Evolutionary conservation across 1,284 basidiomycete species (phyloP), one percentile per base, ranked within the genome.

Genomic region (Austropuccinia psidii): DNA sequence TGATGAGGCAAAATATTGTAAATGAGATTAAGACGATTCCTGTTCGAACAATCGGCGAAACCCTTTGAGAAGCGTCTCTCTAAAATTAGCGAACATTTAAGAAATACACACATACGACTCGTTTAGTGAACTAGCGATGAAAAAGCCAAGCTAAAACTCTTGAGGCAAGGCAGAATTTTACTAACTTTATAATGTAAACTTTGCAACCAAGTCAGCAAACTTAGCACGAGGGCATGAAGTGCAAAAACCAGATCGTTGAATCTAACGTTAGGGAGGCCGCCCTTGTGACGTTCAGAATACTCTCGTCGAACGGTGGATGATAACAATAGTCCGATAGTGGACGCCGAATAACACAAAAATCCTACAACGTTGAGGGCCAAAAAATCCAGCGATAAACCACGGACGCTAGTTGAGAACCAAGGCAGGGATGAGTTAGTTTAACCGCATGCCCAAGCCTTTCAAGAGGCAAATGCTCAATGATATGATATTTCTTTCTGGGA

Each of bases 321-420:
- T 29, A 75, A 72, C 9, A 77, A 65, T 9, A 79, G 61, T 4
- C 77, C 54, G 1, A 75, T 9, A 43, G 77, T 79, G 66, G 76
- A 77, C 2, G 76, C 27, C 0, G 78, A 45, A 39, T 80, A 80
- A 39, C 76, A 76, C 6, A 75, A 35, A 27, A 79, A 79, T 58
- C 67, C 67, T n/a, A 70, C 21, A 1, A 60, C 55, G 61, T 80
- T 80, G 37, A 80, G 75, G 0, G 61, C 41, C 9, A 79, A 74
- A 58, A 78, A 80, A 73, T 80, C 79, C 35, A 74, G 47, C 1
- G 77, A 78, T 1, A 80, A 52, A 3, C 79, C 79, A 11, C 55
- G 52, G 8, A 70, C 55, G 11, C 67, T 70, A 19, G 24, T 9
- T 39, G 4, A 19, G 27, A 57, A 33, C 9, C 31, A 31, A 15